Evolutionary conservation across 345 rosid genomes (phyloP), one percentile per base, ranked within the genome.

Genomic region (Tarenaya hassleriana): DNA sequence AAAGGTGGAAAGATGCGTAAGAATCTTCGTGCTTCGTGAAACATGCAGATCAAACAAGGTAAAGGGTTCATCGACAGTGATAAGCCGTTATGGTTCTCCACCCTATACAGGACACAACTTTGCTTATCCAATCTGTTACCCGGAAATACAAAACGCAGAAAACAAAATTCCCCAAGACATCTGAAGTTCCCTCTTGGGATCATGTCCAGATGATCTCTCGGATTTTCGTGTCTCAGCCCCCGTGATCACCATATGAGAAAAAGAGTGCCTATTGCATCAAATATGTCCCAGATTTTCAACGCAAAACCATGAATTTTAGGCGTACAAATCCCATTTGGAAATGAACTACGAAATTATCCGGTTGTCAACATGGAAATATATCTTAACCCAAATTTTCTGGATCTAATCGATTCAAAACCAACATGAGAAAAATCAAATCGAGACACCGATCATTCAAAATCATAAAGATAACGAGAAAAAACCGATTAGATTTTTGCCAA

Each of bases 401-500:
- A 69, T 69, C 73, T 58, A 37, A 52, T 39, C 34, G n/a, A n/a
- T n/a, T n/a, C n/a, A n/a, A 21, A 38, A 43, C 19, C 41, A 52
- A 10, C 49, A 51, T 19, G 32, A 14, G 5, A 56, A 55, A 31
- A 0, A 15, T 34, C 16, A 21, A 16, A 43, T 50, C 34, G 39
- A 31, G 47, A 52, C 37, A 45, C 33, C 41, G 5, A 46, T 66
- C 7, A 52, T 37, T 4, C 47, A 9, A 4, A 47, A 14, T 9
- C 29, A 24, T 35, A 56, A 11, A 46, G 40, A 24, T 3, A 42
- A 14, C 16, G 18, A 50, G 2, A 1, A 41, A 59, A 53, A 56
- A 34, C 21, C 34, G n/a, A 15, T 11, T 20, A 52, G 16, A 58
- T n/a, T 16, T 35, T 11, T 31, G 18, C 1, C 5, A 41, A 33